Evolutionary conservation across 2,329 filamentous ascomycete species (phyloP), one percentile per base, ranked within the genome.

Genomic region (Fusarium beomiforme): DNA sequence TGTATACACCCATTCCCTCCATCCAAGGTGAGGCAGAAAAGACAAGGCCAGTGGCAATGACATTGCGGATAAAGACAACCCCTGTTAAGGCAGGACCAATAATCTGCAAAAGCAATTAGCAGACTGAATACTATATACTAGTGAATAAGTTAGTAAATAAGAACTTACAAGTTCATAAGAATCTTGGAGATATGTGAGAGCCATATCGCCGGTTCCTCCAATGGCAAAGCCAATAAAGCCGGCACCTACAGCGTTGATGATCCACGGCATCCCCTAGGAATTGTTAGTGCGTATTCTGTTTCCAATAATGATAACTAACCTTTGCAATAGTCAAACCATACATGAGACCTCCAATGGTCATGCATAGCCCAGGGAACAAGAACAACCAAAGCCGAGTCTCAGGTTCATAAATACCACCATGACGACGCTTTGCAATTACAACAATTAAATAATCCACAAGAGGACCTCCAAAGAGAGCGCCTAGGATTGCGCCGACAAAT

Each of bases 351-450:
- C 71, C 71, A 6, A 71, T 44, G 2, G 64, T 63, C 67, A 73
- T 73, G 0, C 59, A 59, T 13, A 73, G 4, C 1, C 71, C 70
- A 3, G 67, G 70, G 2, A 64, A n/a, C 4, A 74, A 21, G 36
- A 73, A 73, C 2, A 73, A 12, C 71, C 71, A 74, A 2, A 73
- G 23, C 5, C 71, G 56, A 9, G 69, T 74, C 44, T 74, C 71
- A 0, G 71, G 71, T 3, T 74, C 71, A 19, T 74, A 70, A 1
- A 74, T 67, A 8, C 71, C 71, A 2, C 57, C 68, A n/a, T n/a
- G n/a, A 0, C 65, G 58, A 1, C 69, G 55, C 33, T 64, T 73
- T 0, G 71, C 68, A 4, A 73, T 33, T n/a, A 61, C 54, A 6
- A 74, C 62, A 2, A 74, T 71, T 0, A 47, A 46, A 17, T 60